These are phyloP conservation scores for Albatrellus ellisii DNA, from an alignment of 768 basidiomycete genomes.

Conservation along the genomic window DNA sequence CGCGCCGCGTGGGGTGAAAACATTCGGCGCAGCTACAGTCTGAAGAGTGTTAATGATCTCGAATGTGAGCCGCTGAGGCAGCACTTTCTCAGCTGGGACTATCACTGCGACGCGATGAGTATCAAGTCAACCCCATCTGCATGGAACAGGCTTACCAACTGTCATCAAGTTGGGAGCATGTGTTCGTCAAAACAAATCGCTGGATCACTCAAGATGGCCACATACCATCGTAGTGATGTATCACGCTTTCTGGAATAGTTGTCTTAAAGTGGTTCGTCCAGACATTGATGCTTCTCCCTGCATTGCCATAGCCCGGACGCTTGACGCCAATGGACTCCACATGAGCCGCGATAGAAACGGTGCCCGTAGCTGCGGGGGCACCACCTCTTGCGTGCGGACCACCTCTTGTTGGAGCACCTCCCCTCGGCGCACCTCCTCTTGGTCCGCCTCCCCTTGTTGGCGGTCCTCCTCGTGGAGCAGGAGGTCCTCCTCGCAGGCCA, in stretches of 20 bases:
- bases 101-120: constrained; percentile 34
- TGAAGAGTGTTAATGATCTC: constrained; percentile 57
- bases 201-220: constrained; percentile 2
- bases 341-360: constrained; percentile 21
- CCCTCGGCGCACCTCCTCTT: constrained; percentile 13
- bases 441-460: constrained; percentile 12
- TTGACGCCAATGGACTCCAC: constrained; percentile 51
- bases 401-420: constrained; percentile 15
- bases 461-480: constrained; percentile 15
- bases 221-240: constrained; percentile 73
- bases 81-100: constrained; percentile 49
- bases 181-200: background rate
- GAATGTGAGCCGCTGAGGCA: constrained; percentile 58
- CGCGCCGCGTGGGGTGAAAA: constrained; percentile 64
- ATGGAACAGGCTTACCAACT: constrained; percentile 30
- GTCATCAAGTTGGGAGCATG: too few relatives aligned
- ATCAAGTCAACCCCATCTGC: background rate
- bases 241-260: constrained; percentile 45
- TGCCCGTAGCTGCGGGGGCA: constrained; percentile 10
- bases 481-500: constrained; percentile 25
- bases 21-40: constrained; percentile 35
- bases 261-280: constrained; percentile 51
- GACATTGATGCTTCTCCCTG: constrained; percentile 32
- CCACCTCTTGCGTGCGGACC: constrained; percentile 20
- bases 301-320: constrained; percentile 47